Base-by-base conservation (phyloP, 2,329 filamentous ascomycete genomes). In the Elsinoe perseae region DNA sequence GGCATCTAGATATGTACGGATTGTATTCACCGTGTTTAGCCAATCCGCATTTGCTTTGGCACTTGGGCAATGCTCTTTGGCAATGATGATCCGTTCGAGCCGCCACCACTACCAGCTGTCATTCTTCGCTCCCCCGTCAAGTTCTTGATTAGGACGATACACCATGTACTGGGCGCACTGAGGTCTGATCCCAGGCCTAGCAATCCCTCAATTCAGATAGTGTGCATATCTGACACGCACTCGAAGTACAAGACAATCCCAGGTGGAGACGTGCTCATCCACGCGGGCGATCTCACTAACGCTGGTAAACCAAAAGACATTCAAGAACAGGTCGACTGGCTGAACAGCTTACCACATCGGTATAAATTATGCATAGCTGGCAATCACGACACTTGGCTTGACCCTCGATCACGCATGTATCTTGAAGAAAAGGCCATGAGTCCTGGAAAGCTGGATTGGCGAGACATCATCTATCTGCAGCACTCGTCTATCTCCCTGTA, bases 141-240 rank as follows among this genome's bases (percentile, higher is more conserved):
- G 65, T 67, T 75, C 64, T 58, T 75, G 66, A 16, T 64, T 76
- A 43, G 70, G 61, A 61, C 73, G 63, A 2, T 69, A 53, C 61
- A 73, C 60, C 60, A 64, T 50, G 54, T 85, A 48, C 72, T 92
- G 56, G 79, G 86, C 32, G 75, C 76, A 63, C 78, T 95, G 2
- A 86, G 88, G 25, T 85, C 86, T 1, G 70, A 76, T 9, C 82
- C 87, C 0, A 74, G 69, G 1, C 74, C 74, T 28, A 73, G 77
- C 56, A 75, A 74, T 56, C 75, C 73, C 1, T 73, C 80, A 5
- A 81, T 96, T 66, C 83, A 84, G 58, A 79, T 96, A 23, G 87
- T 96, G 61, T 95, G 89, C 72, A 82, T 96, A 61, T 92, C 89
- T 8, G 92, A 96, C 72, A 96, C 92, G 0, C 92, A 96, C 72